Evolutionary conservation across 345 rosid species (phyloP).

Genomic region (Salix viminalis): DNA sequence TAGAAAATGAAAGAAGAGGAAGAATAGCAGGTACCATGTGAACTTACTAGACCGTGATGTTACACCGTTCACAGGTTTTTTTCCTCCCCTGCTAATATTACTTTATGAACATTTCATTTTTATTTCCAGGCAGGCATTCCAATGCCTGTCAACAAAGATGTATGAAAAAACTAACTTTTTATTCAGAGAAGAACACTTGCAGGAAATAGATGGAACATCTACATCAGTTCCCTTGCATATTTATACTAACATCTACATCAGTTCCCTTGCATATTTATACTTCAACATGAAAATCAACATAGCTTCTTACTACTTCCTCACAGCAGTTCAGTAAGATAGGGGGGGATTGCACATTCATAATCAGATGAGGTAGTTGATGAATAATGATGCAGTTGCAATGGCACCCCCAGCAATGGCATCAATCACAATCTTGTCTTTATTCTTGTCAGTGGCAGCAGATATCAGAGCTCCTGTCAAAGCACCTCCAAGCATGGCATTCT

Average conservation of each 20-base stretch:
- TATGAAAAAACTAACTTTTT: background rate
- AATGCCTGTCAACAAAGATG: background rate
- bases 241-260: background rate
- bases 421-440: conserved; percentile 47
- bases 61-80: background rate
- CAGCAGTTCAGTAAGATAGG: no score
- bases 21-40: no score
- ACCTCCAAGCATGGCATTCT: conserved; percentile 88
- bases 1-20: no score
- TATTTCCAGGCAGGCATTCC: background rate
- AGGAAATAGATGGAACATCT: background rate
- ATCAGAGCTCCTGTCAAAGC: conserved; percentile 67
- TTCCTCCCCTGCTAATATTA: background rate
- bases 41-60: no score
- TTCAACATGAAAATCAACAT: no score
- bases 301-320: no score
- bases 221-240: no score
- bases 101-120: background rate
- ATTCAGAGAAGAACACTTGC: background rate
- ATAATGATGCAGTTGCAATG: conserved; percentile 73
- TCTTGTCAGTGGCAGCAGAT: conserved; percentile 46
- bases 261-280: no score
- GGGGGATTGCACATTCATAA: background rate
- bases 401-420: conserved; percentile 79
- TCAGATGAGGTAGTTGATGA: conserved; percentile 51